Evolutionary conservation across 2,329 filamentous ascomycete genomes (phyloP).

Genomic region (Xylariaceae sp.): DNA sequence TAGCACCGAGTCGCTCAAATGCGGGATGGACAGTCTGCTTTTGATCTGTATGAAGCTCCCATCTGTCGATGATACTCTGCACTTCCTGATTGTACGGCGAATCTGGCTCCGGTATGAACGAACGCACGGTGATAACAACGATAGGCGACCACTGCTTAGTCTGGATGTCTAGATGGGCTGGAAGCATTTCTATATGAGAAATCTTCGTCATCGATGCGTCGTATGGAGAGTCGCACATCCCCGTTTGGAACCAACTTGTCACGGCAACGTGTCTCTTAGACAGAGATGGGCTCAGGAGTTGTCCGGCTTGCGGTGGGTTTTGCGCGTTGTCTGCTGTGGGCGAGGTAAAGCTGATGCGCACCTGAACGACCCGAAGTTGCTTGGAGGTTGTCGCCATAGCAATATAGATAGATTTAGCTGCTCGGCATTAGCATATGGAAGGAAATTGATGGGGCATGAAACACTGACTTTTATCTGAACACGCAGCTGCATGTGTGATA

Average conservation of each 20-base stretch:
- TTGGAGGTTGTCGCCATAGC: conserved; percentile 64
- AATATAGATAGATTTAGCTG: conserved; percentile 51
- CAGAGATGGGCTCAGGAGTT: conserved; percentile 48
- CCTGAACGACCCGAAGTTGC: conserved; percentile 67
- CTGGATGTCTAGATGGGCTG: conserved; percentile 55
- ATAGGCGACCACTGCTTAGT: conserved; percentile 53
- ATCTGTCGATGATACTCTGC: conserved; percentile 73
- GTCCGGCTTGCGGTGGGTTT: conserved; percentile 39
- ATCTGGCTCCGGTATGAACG: conserved; percentile 49
- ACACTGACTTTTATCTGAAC: conserved; percentile 64
- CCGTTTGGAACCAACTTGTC: conserved; percentile 52
- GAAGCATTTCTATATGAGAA: conserved; percentile 70
- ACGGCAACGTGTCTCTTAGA: conserved; percentile 52
- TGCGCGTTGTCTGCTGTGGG: conserved; percentile 53
- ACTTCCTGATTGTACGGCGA: conserved; percentile 57
- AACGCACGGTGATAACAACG: conserved; percentile 68
- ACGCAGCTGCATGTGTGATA: conserved; percentile 73
- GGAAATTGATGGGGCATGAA: conserved; percentile 4
- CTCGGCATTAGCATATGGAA: conserved; percentile 7
- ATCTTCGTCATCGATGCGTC: conserved; percentile 56
- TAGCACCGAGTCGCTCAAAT: conserved; percentile 67
- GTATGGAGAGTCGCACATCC: conserved; percentile 38
- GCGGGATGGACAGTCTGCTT: conserved; percentile 64
- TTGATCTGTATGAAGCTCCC: conserved; percentile 68
- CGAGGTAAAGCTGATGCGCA: conserved; percentile 69